Conservation (phyloP, 2,329 filamentous ascomycete genomes). For the Pseudocercospora eumusae region DNA sequence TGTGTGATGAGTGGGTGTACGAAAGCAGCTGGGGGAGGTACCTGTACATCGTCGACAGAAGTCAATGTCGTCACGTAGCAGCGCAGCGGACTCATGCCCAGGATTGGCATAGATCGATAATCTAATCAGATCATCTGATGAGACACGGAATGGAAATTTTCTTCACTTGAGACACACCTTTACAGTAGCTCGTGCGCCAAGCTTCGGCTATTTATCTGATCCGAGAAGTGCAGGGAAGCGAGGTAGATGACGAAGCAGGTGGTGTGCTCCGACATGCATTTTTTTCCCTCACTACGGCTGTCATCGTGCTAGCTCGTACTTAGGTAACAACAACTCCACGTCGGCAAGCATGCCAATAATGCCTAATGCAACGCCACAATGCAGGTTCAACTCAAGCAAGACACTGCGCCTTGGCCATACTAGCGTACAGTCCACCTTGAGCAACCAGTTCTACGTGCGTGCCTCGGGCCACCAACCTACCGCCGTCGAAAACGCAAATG, state of each 20-base stretch:
- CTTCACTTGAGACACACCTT: neutral
- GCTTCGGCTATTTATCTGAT: constrained; percentile 18
- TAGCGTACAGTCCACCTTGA: constrained; percentile 46
- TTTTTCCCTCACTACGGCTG: neutral
- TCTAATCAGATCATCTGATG: constrained; percentile 1
- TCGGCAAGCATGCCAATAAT: neutral
- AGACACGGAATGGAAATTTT: neutral
- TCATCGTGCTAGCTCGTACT: neutral
- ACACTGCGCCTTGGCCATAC: constrained; percentile 42
- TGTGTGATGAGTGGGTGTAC: no score
- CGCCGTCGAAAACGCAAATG: constrained; percentile 76
- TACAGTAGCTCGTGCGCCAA: constrained; percentile 3
- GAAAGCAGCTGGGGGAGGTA: no score
- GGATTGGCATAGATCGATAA: neutral
- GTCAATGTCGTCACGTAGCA: constrained; percentile 18
- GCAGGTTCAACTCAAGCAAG: constrained; percentile 28
- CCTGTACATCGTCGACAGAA: no score
- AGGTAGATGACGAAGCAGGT: neutral
- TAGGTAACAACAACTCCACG: constrained; percentile 9
- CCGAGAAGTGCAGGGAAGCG: constrained; percentile 1
- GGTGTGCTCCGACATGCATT: constrained; percentile 15
- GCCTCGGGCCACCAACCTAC: constrained; percentile 63
- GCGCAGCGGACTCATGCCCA: neutral
- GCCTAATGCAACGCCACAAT: neutral
- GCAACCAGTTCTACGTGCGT: constrained; percentile 61